A percentile compares a stretch with the other conserved stretches of the same genome.
phyloP scores from a whole-genome alignment of 2,329 filamentous ascomycete genomes.

The Cercospora berteroae region DNA sequence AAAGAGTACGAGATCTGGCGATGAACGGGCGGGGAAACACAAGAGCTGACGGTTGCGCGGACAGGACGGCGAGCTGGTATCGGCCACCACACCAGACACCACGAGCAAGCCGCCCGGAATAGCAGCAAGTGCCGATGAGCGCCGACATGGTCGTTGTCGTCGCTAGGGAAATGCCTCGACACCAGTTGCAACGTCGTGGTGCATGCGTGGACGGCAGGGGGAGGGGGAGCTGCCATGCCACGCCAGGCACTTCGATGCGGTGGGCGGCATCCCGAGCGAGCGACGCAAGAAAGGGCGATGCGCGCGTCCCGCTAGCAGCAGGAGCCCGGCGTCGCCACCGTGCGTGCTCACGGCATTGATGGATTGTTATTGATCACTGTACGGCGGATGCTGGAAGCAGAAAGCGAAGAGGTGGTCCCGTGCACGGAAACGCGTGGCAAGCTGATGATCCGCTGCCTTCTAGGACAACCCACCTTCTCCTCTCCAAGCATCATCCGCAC shows the following conservation, averaged over 20 bases:
- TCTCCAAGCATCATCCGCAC: not conserved
- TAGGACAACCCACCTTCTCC: not conserved
- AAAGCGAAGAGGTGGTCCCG: not conserved
- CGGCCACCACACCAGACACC: not conserved
- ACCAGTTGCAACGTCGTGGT: not conserved
- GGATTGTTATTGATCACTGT: not conserved
- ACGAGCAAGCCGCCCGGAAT: not conserved
- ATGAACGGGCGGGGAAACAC: not conserved
- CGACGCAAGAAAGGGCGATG: not conserved
- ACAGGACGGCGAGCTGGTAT: not conserved
- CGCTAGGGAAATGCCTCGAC: not conserved
- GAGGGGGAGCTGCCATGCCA: too few relatives aligned
- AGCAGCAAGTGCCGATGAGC: constrained; percentile 3
- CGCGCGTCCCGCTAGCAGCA: not conserved
- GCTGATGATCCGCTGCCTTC: not conserved
- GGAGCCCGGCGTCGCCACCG: not conserved
- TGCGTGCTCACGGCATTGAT: not conserved
- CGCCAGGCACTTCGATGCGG: not conserved
- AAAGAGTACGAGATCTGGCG: not conserved
- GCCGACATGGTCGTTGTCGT: not conserved
- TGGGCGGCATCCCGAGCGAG: not conserved
- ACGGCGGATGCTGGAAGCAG: not conserved
- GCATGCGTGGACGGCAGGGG: not conserved
- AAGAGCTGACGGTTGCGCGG: not conserved
- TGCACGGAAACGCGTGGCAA: not conserved